Percentiles rank a stretch among this genome's conserved stretches.
These are phyloP conservation scores for Rhododendron williamsianum DNA, from an alignment of 148 eudicot species.

Conservation along the genomic window DNA sequence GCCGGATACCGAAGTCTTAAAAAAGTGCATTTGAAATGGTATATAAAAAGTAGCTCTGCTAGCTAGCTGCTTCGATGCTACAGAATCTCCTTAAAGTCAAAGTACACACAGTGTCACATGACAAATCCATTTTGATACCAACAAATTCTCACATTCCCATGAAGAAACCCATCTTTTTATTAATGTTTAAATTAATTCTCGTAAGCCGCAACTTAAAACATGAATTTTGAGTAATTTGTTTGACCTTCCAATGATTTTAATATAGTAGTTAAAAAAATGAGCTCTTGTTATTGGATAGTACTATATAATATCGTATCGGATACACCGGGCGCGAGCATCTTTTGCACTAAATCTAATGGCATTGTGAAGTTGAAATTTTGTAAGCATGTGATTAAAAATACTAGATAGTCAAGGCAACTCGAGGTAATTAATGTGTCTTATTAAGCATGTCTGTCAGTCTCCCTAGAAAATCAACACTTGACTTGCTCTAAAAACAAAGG, in stretches of 20 bases:
- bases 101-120: neutral
- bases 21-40: neutral
- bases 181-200: neutral
- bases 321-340: neutral
- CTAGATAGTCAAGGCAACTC: neutral
- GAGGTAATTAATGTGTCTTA: slow-evolving; percentile 15
- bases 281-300: neutral
- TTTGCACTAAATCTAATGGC: slow-evolving; percentile 14
- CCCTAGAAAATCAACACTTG: neutral
- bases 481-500: neutral
- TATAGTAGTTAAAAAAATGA: neutral
- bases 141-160: neutral
- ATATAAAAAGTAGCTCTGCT: neutral
- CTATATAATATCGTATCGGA: neutral
- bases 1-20: neutral
- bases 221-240: neutral
- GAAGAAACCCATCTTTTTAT: neutral
- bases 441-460: neutral
- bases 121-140: neutral
- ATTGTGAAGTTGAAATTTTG: slow-evolving; percentile 9
- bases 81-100: neutral
- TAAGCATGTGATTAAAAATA: neutral
- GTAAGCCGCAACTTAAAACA: neutral
- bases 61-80: neutral
- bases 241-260: slow-evolving; percentile 21